Percentiles rank a stretch among this genome's conserved stretches.
Evolutionary conservation across 164 flowering plant species (phyloP).

Genomic region (Nymphaea thermarum): DNA sequence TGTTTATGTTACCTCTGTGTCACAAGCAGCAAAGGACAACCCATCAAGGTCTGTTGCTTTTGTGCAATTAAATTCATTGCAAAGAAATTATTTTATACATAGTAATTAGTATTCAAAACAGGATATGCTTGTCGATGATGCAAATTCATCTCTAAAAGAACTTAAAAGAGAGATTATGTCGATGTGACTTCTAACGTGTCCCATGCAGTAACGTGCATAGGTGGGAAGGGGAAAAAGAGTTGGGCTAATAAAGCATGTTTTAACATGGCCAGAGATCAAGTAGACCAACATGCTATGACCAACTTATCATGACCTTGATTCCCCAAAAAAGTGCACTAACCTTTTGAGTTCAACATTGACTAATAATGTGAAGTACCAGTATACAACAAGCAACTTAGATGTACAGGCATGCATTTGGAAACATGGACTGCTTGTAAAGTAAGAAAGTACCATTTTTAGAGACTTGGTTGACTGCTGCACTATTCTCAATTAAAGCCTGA

Average conservation of each 20-base stretch:
- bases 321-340: not conserved
- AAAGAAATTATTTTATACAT: no score
- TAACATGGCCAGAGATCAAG: not conserved
- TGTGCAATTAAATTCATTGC: no score
- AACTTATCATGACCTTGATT: not conserved
- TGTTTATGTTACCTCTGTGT: no score
- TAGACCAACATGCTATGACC: not conserved
- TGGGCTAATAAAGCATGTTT: not conserved
- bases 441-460: conserved; percentile 35
- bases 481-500: conserved; percentile 80
- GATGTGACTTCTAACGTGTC: no score
- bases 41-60: no score
- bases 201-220: not conserved
- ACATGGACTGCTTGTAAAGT: not conserved
- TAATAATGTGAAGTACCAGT: no score
- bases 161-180: no score
- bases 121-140: no score
- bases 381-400: not conserved
- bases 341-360: not conserved
- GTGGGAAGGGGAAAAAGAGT: not conserved
- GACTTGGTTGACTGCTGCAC: conserved; percentile 46
- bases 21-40: no score
- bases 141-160: no score
- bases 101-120: no score
- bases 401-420: not conserved